A percentile compares a stretch with the other conserved stretches of the same genome.
Evolutionary conservation across 768 basidiomycete species (phyloP).

Genomic region (Pisolithus microcarpus): DNA sequence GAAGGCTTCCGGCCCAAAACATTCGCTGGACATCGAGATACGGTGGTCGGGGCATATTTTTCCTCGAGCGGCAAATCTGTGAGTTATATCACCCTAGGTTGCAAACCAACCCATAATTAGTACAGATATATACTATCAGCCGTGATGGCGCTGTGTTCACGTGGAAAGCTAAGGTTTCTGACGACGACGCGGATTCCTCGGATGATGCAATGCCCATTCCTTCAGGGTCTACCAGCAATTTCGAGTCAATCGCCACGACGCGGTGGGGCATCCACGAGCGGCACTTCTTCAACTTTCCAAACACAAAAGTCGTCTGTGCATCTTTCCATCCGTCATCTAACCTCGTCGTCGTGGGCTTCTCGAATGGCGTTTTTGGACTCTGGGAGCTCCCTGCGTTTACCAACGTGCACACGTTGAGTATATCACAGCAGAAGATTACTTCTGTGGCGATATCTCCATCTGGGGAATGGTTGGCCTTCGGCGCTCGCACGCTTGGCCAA

Average conservation of each 20-base stretch:
- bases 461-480: slow-evolving; percentile 98
- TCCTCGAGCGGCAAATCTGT: slow-evolving; percentile 74
- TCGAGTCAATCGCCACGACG: slow-evolving; percentile 53
- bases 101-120: neutral
- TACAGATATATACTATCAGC: slow-evolving; percentile 90
- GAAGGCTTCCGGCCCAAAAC: slow-evolving; percentile 95
- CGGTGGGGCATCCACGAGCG: slow-evolving; percentile 89
- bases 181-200: slow-evolving; percentile 42
- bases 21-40: slow-evolving; percentile 89
- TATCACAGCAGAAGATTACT: slow-evolving; percentile 96
- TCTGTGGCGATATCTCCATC: slow-evolving; percentile 87
- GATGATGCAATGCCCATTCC: slow-evolving; percentile 37
- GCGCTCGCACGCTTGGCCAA: slow-evolving; percentile 89
- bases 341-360: slow-evolving; percentile 90
- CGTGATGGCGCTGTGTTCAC: slow-evolving; percentile 94
- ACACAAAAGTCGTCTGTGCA: slow-evolving; percentile 81
- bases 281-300: slow-evolving; percentile 86
- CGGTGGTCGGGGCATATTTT: slow-evolving; percentile 83
- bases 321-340: slow-evolving; percentile 81
- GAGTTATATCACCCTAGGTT: slow-evolving; percentile 18
- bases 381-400: slow-evolving; percentile 96
- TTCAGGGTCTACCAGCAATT: slow-evolving; percentile 41
- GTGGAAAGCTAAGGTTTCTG: slow-evolving; percentile 76
- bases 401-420: slow-evolving; percentile 92
- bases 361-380: slow-evolving; percentile 91